A percentile compares a stretch with the other conserved stretches of the same genome.
Conservation (phyloP, 495 filamentous ascomycete species). For the Lasiosphaeris hirsuta region DNA sequence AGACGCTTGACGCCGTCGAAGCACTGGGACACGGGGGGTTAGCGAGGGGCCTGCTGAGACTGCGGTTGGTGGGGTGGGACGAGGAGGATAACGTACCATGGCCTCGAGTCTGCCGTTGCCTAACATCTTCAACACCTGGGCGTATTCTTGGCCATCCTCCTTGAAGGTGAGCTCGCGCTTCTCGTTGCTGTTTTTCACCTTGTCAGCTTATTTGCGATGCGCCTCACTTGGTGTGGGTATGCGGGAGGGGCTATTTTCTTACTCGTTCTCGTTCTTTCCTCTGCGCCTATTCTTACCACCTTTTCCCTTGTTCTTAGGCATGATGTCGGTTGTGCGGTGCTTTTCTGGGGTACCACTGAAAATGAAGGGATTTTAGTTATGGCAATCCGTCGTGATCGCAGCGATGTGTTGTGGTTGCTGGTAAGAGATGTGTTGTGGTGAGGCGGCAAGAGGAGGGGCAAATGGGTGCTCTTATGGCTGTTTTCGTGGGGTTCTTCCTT, state of each 20-base stretch:
- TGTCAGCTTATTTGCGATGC: slow-evolving; percentile 9
- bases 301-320: slow-evolving; percentile 50
- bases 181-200: slow-evolving; percentile 66
- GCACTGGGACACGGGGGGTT: slow-evolving; percentile 53
- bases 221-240: background rate
- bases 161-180: slow-evolving; percentile 98
- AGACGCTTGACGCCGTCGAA: slow-evolving; percentile 91
- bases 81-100: slow-evolving; percentile 24
- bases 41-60: background rate
- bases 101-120: slow-evolving; percentile 97
- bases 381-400: too few relatives aligned
- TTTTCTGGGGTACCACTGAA: background rate
- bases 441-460: slow-evolving; percentile 19
- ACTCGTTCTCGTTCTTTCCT: slow-evolving; percentile 97
- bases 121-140: slow-evolving; percentile 97
- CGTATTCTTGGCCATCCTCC: slow-evolving; percentile 98
- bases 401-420: background rate
- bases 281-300: slow-evolving; percentile 98
- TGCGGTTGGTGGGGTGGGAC: background rate
- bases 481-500: slow-evolving; percentile 19
- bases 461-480: slow-evolving; percentile 20
- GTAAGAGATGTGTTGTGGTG: slow-evolving; percentile 7
- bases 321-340: slow-evolving; percentile 14
- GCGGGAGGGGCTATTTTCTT: slow-evolving; percentile 12
- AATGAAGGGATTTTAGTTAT: background rate